phyloP scores from a whole-genome alignment of 495 filamentous ascomycete genomes.

The Xylaria curta region DNA sequence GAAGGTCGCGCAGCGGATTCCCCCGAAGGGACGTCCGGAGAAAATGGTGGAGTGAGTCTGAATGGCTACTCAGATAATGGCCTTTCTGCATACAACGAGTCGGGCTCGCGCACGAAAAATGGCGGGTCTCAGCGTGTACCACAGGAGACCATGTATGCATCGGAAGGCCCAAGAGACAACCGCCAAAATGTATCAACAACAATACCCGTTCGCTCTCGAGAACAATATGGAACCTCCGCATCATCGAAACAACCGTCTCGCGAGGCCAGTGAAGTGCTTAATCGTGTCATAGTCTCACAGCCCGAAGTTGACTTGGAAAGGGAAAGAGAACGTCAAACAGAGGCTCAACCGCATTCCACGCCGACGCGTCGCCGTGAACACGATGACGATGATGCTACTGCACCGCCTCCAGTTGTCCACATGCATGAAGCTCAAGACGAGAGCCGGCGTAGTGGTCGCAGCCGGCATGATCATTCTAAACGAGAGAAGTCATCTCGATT shows the following conservation, averaged over 20 bases:
- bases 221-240: conserved; percentile 29
- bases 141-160: conserved; percentile 50
- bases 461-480: conserved; percentile 77
- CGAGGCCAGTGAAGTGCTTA: conserved; percentile 75
- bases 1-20: conserved; percentile 51
- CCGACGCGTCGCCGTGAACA: conserved; percentile 40
- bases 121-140: conserved; percentile 47
- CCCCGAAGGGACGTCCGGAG: conserved; percentile 45
- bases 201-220: conserved; percentile 52
- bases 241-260: conserved; percentile 59
- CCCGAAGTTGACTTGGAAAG: conserved; percentile 79
- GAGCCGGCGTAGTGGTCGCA: conserved; percentile 65
- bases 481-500: conserved; percentile 82
- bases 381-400: conserved; percentile 53
- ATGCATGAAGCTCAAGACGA: conserved; percentile 65
- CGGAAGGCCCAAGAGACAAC: conserved; percentile 56
- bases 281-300: conserved; percentile 78
- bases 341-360: conserved; percentile 56
- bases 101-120: conserved; percentile 59
- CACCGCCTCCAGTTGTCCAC: conserved; percentile 61
- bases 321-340: conserved; percentile 72
- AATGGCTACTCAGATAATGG: conserved; percentile 44
- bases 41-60: conserved; percentile 43
- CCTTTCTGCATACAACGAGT: conserved; percentile 39
- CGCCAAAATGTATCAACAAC: conserved; percentile 50